Conservation (phyloP, 2,329 filamentous ascomycete species). For the Ceratocystis diversiconidia region DNA sequence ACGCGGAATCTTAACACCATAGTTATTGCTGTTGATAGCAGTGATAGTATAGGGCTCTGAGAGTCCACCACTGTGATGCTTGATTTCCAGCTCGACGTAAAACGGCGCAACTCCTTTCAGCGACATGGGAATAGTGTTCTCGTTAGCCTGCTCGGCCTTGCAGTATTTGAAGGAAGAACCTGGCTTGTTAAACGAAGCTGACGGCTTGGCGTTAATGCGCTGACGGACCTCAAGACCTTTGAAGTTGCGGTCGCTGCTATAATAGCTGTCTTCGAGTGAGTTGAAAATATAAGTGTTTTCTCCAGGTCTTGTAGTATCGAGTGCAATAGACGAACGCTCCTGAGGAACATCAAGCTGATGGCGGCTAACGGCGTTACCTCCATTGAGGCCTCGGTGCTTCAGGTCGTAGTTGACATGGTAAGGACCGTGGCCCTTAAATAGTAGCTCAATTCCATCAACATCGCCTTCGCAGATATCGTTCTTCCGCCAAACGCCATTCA, state of each 20-base stretch:
- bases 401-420: conserved; percentile 74
- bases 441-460: conserved; percentile 73
- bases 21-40: conserved; percentile 59
- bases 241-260: conserved; percentile 58
- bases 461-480: conserved; percentile 86
- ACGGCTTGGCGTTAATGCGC: conserved; percentile 68
- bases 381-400: conserved; percentile 53
- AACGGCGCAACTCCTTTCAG: conserved; percentile 79
- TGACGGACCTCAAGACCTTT: conserved; percentile 60
- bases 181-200: conserved; percentile 67
- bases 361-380: conserved; percentile 48
- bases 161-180: conserved; percentile 95
- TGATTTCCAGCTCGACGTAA: conserved; percentile 80
- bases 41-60: conserved; percentile 71
- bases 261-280: conserved; percentile 71
- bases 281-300: conserved; percentile 76
- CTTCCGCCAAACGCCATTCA: conserved; percentile 49
- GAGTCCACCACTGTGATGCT: conserved; percentile 67
- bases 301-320: conserved; percentile 76
- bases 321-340: conserved; percentile 60
- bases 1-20: conserved; percentile 73
- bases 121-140: conserved; percentile 77
- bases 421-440: conserved; percentile 62
- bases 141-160: conserved; percentile 63
- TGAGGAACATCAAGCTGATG: conserved; percentile 66